Base-by-base conservation (phyloP, 495 filamentous ascomycete species). In the Alectoria sarmentosa region DNA sequence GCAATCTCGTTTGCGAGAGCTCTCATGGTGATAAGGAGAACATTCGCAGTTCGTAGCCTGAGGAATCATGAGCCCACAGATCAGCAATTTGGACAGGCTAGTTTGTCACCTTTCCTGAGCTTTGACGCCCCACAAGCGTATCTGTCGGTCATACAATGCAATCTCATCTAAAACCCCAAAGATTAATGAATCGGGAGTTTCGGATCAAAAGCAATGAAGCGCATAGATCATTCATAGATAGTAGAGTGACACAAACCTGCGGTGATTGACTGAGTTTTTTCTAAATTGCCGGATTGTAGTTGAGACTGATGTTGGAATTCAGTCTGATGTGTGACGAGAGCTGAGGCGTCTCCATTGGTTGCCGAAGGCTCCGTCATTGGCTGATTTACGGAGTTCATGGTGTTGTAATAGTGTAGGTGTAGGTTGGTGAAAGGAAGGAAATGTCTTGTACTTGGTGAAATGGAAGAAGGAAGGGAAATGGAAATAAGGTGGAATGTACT, bases 51-150 rank as follows among this genome's bases (percentile, higher is more conserved):
- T 65, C 94, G 92, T 66, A 96, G 89, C 68, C 90, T 91, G 66
- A 74, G 21, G 41, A 63, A 57, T 39, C 2, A 36, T 69, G 8
- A 69, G 67, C 38, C 23, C 21, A 68, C 61, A 28, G 60, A 23
- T 44, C 26, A 36, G 38, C 1, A 21, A 32, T 36, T n/a, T 26
- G 32, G 8, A 23, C n/a, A 37, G 23, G 11, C 14, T 26, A 46
- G 52, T 42, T 34, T 8, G 30, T 19, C 77, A 89, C 86, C 84
- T 84, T 67, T 88, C 88, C 74, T 98, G 94, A 9, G 95, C 94
- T 72, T 96, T 84, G 64, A 98, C 88, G 59, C 94, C 94, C 94
- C 94, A 98, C 37, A 98, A 85, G n/a, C 94, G 90, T 71, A 98
- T 96, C 75, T 98, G 94, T 28, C 94, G 88, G 75, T 98, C 94